Base-by-base conservation (phyloP, 805 yeast species). In the Wickerhamomyces sydowiorum region DNA sequence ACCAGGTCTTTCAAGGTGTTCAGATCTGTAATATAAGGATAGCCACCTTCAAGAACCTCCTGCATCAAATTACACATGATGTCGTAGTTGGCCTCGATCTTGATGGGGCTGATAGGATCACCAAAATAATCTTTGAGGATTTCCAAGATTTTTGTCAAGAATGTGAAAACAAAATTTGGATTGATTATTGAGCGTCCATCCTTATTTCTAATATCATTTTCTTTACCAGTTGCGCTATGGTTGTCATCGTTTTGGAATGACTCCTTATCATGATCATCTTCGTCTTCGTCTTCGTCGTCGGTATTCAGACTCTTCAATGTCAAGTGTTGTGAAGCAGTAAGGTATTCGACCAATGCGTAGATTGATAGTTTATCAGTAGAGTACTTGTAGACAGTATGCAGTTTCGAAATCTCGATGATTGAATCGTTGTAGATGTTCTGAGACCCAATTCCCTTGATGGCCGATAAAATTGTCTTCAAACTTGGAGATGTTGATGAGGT, bases 21-120 rank as follows among this genome's bases (percentile, higher is more conserved):
- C 40, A 78, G 67, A 49, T 89, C 96, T 0, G 88, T 79, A 37
- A 76, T 66, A 48, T 75, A 76, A 2, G 96, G 95, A 27, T 73
- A 69, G 4, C 91, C 90, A 31, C 78, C 81, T 51, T 87, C 95
- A 13, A 89, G 56, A 78, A 86, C 77, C 55, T 86, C 93, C 53
- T 80, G 83, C 46, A 90, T 64, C 29, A 91, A 62, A 51, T 88
- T 66, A 25, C 84, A 73, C 36, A 89, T 62, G 2, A 85, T 77
- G 54, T 88, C 95, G 49, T 72, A 73, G 54, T 88, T 83, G 36
- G 82, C 75, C 41, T 75, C 81, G 10, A 93, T 63, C 49, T 80
- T 83, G 21, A 73, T 56, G 2, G 76, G 60, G 2, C 78, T 70
- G 24, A 89, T 56, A 2, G 80, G 80, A 3, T 59, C 51, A 15